Base-by-base conservation (phyloP, 2,329 filamentous ascomycete genomes). In the Fusarium pseudograminearum region DNA sequence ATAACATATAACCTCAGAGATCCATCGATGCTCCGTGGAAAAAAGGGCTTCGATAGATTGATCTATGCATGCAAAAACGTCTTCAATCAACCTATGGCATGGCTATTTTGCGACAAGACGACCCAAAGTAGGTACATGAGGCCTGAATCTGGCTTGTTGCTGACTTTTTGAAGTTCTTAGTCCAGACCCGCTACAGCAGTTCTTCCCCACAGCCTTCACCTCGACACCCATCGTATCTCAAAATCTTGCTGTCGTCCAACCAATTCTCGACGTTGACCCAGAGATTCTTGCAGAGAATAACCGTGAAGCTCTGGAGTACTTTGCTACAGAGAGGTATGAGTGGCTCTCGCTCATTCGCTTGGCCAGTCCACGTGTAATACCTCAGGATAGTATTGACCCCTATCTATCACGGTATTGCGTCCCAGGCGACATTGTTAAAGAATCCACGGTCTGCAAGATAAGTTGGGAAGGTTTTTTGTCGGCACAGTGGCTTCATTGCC, bases 21-120 rank as follows among this genome's bases (percentile, higher is more conserved):
- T 7, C 86, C 90, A 1, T 90, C 90, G 1, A 97, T 97, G 93
- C 78, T 93, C 10, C 90, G 90, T 56, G 94, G 94, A 5, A 96
- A 93, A 78, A 94, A 91, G 69, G 91, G 90, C 0, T 97, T 97
- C 74, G 90, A 94, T 67, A 85, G 93, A 46, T 82, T 97, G 16
- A 78, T 90, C 9, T 92, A 92, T 84, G 93, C 93, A 16, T 93
- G 90, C 78, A 90, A 91, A 73, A 93, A 93, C 67, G 93, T 93
- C 24, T 83, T 98, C 24, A 87, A 86, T 50, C 80, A 84, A 45
- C 88, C 90, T 2, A 74, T 90, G 24, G 87, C 87, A 2, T 98
- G 95, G 94, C 81, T 98, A 1, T 94, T 96, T 73, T 90, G 86
- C 74, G 91, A 94, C 73, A 77, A 90, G 41, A 80, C 72, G 24